Evolutionary conservation across 2,329 filamentous ascomycete species (phyloP).

Genomic region (Colletotrichum sp.): DNA sequence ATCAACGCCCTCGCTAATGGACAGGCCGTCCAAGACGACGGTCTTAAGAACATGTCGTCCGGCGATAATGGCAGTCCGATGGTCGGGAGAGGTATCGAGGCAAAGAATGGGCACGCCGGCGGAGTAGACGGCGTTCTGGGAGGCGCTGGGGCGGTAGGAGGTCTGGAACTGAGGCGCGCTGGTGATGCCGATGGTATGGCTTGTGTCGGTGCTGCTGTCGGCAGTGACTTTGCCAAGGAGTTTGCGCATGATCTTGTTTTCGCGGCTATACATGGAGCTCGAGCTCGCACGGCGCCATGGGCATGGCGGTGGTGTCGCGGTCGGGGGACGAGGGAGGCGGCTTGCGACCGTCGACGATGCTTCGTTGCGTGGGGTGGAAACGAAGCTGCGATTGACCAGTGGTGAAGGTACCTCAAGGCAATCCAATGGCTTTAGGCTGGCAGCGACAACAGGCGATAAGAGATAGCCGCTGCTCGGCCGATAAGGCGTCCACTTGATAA

Average conservation of each 20-base stretch:
- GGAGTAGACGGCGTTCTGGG: slow-evolving; percentile 60
- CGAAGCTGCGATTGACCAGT: not conserved
- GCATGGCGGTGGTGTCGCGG: slow-evolving; percentile 5
- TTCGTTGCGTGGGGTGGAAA: not conserved
- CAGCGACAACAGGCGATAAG: not conserved
- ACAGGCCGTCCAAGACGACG: slow-evolving; percentile 58
- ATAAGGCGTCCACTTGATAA: not conserved
- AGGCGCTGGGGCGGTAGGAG: slow-evolving; percentile 56
- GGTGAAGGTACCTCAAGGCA: not conserved
- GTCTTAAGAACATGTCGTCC: slow-evolving; percentile 68
- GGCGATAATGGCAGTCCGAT: slow-evolving; percentile 60
- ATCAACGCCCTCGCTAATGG: slow-evolving; percentile 62
- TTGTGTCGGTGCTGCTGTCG: slow-evolving; percentile 49
- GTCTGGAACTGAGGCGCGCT: slow-evolving; percentile 45
- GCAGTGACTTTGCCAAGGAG: slow-evolving; percentile 59
- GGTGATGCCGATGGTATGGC: slow-evolving; percentile 47
- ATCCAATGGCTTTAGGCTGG: not conserved
- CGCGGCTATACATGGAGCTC: slow-evolving; percentile 54
- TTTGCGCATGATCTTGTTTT: slow-evolving; percentile 65
- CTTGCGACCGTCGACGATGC: not conserved
- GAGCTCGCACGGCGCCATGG: slow-evolving; percentile 37
- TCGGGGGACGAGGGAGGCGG: not conserved
- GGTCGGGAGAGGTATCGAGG: slow-evolving; percentile 64
- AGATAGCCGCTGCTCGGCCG: not conserved
- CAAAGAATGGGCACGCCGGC: slow-evolving; percentile 60